These are phyloP conservation scores for Colletotrichum lupini DNA, from an alignment of 2,329 filamentous ascomycete genomes.

Conservation along the genomic window DNA sequence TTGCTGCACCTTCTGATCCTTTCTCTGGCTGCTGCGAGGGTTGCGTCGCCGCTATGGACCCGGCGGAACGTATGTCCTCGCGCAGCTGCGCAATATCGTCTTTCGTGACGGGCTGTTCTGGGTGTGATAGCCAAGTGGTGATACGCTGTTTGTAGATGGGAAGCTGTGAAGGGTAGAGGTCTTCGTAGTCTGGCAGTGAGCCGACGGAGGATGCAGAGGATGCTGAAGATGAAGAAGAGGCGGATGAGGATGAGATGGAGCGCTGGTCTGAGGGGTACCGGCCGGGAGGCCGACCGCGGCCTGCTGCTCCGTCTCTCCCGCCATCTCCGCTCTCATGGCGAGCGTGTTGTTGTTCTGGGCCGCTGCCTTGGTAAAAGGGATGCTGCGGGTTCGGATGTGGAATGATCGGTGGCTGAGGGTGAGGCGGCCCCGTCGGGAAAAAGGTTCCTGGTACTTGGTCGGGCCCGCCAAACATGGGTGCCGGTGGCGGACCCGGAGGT, in stretches of 20 bases:
- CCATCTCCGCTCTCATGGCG: conserved; percentile 22
- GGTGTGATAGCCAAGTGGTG: conserved; percentile 59
- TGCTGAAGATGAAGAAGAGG: conserved; percentile 47
- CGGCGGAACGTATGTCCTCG: conserved; percentile 3
- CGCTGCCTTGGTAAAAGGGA: not conserved
- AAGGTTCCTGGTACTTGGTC: not conserved
- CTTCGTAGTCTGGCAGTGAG: conserved; percentile 65
- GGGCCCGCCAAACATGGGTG: conserved; percentile 9
- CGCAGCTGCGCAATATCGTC: conserved; percentile 48
- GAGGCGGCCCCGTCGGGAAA: not conserved
- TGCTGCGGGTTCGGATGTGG: conserved; percentile 25
- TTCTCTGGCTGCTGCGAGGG: no score
- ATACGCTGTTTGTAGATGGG: conserved; percentile 57
- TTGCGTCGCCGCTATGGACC: not conserved
- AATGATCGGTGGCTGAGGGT: not conserved
- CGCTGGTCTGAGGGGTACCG: conserved; percentile 34
- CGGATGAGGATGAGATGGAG: conserved; percentile 50
- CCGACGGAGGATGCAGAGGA: conserved; percentile 55
- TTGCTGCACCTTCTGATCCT: not conserved
- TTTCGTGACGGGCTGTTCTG: conserved; percentile 60
- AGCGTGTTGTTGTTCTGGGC: conserved; percentile 15
- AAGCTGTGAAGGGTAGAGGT: conserved; percentile 60
- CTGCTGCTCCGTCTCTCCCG: not conserved
- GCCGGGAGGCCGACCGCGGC: conserved; percentile 34
- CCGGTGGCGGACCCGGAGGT: not conserved